Base-by-base conservation (phyloP, 129 eudicot genomes). In the Heracleum sosnowskyi region DNA sequence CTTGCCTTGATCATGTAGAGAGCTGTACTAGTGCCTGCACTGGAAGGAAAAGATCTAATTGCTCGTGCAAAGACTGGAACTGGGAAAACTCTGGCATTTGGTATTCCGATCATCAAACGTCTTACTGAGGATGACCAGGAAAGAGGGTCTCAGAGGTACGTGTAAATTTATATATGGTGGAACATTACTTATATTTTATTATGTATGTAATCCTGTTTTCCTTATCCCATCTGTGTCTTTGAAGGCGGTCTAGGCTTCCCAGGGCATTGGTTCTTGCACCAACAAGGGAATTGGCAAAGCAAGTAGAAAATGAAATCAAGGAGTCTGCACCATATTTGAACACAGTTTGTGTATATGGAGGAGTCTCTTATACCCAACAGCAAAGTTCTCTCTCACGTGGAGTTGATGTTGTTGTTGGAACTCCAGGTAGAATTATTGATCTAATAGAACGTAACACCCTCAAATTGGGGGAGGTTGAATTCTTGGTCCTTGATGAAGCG, bases 41-140 rank as follows among this genome's bases (percentile, higher is more conserved):
- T 91, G 81, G 91, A 92, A 86, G 99, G 99, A 28, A 85, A 91
- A 73, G 99, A 95, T 85, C 79, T 95, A 73, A 95, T 95, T 80
- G 99, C 94, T 47, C 97, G 99, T 51, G 99, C 99, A 77, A 95
- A 95, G 88, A 95, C 99, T 9, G 99, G 99, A 80, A 95, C 99
- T 0, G 99, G 99, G 72, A 95, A 95, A 81, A 95, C 99, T 41
- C 80, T 95, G 69, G 99, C 99, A 22, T 95, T 95, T 84, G 99
- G 99, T 33, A 95, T 95, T 80, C 99, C 99, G 24, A 88, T 95
- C 22, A 76, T 95, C 63, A 95, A 95, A 81, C 84, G 88, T 73
- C 88, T 95, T 17, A 84, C 87, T 18, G 92, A 90, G 81, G 89
- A 78, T 34, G 88, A 84, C 68, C 88, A 89, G 81, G 96, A 78